Base-by-base conservation (phyloP, 1,139 yeast species). In the Saccharomyces hybrid region DNA sequence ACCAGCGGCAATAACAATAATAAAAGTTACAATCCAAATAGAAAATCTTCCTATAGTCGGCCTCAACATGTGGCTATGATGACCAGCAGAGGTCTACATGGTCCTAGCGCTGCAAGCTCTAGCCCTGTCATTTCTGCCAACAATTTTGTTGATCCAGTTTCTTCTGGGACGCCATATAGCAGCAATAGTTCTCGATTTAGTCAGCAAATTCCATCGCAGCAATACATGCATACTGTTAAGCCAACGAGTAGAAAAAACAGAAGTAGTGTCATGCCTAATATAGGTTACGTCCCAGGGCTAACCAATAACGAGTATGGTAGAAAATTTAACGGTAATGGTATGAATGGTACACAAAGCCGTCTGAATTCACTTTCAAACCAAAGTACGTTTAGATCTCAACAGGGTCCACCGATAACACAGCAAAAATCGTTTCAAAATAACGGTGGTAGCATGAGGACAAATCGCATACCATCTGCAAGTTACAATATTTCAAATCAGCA, bases 191-290 rank as follows among this genome's bases (percentile, higher is more conserved):
- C 29, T 32, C 34, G 48, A 32, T 46, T n/a, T 32, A 28, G 41
- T 44, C 50, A 23, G 29, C 52, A 49, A 53, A 29, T 55, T 50
- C 19, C 62, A 60, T 11, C 38, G 16, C 47, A 47, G 25, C 32
- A 23, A 11, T 47, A 48, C 27, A n/a, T 48, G 41, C 66, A 64
- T 49, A 60, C 62, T 31, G 59, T 66, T 52, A 67, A 67, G 52
- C 64, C 70, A 25, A 66, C 70, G 1, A 67, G 69, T 54, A 64
- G 72, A 53, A 68, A 68, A 51, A 68, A 68, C 48, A 66, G 70
- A 57, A 58, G 57, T 27, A 65, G 68, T 48, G 60, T 64, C 47
- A 59, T 64, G 64, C 63, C 67, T 25, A 58, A 54, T 19, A 48
- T 68, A 29, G 68, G 70, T 16, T 62, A 65, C 52, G 70, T 70